Evolutionary conservation across 2,329 filamentous ascomycete species (phyloP), one percentile per base, ranked within the genome.

Genomic region (Microthyrium microscopicum): DNA sequence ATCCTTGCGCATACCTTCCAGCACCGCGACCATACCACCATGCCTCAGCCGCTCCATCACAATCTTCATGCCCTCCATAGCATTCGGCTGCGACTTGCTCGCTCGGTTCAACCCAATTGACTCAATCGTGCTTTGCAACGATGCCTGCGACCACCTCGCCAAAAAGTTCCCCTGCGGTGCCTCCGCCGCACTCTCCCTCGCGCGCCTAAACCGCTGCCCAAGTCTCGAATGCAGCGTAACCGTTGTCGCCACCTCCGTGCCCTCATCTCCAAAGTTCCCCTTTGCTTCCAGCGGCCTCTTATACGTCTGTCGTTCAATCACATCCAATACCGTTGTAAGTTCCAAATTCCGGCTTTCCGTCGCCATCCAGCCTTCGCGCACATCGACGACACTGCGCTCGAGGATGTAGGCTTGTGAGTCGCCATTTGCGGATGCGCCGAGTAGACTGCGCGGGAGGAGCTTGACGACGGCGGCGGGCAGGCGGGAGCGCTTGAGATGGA

Each of bases 341-440:
- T 87, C 82, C 34, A 89, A 62, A 46, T 89, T 89, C 41, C 72
- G 68, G 46, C 74, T 81, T 57, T 87, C 79, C 0, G 78, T 82
- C 49, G 70, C 68, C 78, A 89, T 85, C 72, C 77, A 82, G 29
- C 80, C 80, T 48, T 84, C 71, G 39, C 71, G 73, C 40, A 84
- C 72, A 52, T 87, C 80, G 18, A 89, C 74, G 6, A 81, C 67
- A 43, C 75, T 82, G 20, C 70, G 80, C 57, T 89, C 81, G 25
- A 89, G 69, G 35, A 89, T 80, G 51, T 81, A 89, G 35, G 70
- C 75, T 29, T 81, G 77, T 52, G 77, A 79, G 47, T 77, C 72
- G 39, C 69, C 65, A 22, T 54, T 55, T 9, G 73, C 52, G 13
- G 45, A 52, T 6, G 57, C 75, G 33, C 77, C 77, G 2, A 77